phyloP scores from a whole-genome alignment of 2,329 filamentous ascomycete genomes.

The Dryadomyces sulphureus region DNA sequence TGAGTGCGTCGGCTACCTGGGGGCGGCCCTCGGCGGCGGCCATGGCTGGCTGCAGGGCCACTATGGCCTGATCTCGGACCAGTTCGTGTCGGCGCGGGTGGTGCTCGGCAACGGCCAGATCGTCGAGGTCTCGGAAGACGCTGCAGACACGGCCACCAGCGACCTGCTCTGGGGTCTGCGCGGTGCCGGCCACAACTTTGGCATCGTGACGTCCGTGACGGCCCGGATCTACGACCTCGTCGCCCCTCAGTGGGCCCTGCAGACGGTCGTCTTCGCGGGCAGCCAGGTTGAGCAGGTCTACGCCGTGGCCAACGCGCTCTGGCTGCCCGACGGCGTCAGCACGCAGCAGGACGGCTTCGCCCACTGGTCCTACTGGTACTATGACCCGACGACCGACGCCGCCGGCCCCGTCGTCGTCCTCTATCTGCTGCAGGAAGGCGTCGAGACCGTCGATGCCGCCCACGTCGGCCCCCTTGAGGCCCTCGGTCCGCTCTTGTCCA shows the following conservation, averaged over 20 bases:
- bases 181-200: constrained; percentile 45
- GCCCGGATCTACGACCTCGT: constrained; percentile 30
- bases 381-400: constrained; percentile 24
- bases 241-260: constrained; percentile 21
- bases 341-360: constrained; percentile 26
- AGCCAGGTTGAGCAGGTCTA: constrained; percentile 31
- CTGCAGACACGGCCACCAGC: constrained; percentile 18
- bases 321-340: constrained; percentile 19
- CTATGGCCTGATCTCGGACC: constrained; percentile 37
- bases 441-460: constrained; percentile 21
- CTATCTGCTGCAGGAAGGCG: constrained; percentile 28
- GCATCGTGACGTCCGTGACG: constrained; percentile 29
- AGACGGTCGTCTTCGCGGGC: constrained; percentile 26
- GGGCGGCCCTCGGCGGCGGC: constrained; percentile 40
- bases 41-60: constrained; percentile 38
- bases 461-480: constrained; percentile 28
- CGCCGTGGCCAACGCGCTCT: constrained; percentile 24
- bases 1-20: constrained; percentile 27
- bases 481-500: constrained; percentile 22
- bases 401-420: constrained; percentile 23
- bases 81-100: constrained; percentile 34
- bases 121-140: constrained; percentile 18
- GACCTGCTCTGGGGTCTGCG: constrained; percentile 42
- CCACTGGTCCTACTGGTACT: constrained; percentile 35
- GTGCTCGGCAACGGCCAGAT: constrained; percentile 33